These are phyloP conservation scores for Xylaria sp. DNA, from an alignment of 2,329 filamentous ascomycete genomes.

Conservation along the genomic window DNA sequence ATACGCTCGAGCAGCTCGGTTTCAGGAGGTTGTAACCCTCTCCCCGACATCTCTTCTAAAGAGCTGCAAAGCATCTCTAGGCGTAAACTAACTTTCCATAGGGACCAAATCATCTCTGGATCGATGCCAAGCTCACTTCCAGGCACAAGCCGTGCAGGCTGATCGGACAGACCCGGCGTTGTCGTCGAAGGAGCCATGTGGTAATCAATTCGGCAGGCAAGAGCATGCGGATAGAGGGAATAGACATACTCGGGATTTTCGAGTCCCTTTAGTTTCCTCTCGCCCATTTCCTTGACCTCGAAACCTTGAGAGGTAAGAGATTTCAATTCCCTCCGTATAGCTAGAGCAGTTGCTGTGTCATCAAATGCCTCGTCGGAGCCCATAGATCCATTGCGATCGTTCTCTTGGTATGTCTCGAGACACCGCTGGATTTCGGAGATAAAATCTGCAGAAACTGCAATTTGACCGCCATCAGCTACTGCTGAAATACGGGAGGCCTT, in stretches of 20 bases:
- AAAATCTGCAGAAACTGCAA: constrained; percentile 96
- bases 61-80: constrained; percentile 93
- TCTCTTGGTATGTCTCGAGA: constrained; percentile 88
- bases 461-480: constrained; percentile 95
- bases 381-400: constrained; percentile 74
- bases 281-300: constrained; percentile 95
- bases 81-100: constrained; percentile 89
- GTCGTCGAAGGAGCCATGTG: constrained; percentile 62
- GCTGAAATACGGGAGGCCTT: constrained; percentile 93
- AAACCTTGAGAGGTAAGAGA: constrained; percentile 92
- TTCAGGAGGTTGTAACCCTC: constrained; percentile 80
- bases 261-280: constrained; percentile 93
- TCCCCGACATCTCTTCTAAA: constrained; percentile 76
- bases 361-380: constrained; percentile 79
- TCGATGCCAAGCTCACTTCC: constrained; percentile 79
- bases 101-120: constrained; percentile 84
- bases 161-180: constrained; percentile 56
- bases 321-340: constrained; percentile 87
- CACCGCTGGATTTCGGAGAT: constrained; percentile 95
- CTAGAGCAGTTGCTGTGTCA: constrained; percentile 77
- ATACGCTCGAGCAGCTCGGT: constrained; percentile 81
- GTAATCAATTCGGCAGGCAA: constrained; percentile 81
- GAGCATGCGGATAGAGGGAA: constrained; percentile 90
- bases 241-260: constrained; percentile 98
- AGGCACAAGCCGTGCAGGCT: constrained; percentile 70